Evolutionary conservation across 495 filamentous ascomycete species (phyloP), one percentile per base, ranked within the genome.

Genomic region (Neurospora sp.): DNA sequence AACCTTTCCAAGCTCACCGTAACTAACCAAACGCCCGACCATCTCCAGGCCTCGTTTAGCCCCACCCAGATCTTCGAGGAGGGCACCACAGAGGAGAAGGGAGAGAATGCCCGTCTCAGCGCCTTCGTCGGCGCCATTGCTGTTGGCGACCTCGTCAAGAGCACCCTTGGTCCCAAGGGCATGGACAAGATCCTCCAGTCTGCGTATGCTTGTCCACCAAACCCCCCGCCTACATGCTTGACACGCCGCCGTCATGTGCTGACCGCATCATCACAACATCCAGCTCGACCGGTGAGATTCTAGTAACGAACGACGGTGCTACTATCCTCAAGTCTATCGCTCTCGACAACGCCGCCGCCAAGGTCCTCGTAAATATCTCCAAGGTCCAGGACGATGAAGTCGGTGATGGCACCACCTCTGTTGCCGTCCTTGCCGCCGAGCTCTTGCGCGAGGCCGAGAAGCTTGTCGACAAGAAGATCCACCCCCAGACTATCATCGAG

Each of bases 111-210:
- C 75, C 93, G 96, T 88, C 90, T 99, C 74, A 93, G 93, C 1
- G 94, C 94, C 70, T 99, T 98, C 76, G 95, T 98, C 68, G 95
- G 95, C 79, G 96, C 96, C 77, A 98, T 99, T 79, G 96, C 96
- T 39, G 95, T 99, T 46, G 96, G 96, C 61, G 96, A 98, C 80
- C 81, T 97, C 77, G 96, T 99, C 35, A 99, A 99, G 88, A 96
- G 92, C 80, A 99, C 96, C 10, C 85, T 99, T 16, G 96, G 96
- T 14, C 96, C 96, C 2, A 98, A 98, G 85, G 96, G 96, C 77
- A 98, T 98, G 96, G 96, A 99, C 85, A 98, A 99, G 87, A 99
- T 99, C 82, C 84, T 98, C 81, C 96, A 98, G 81, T 98, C 94
- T 84, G 96, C 94, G 92, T 97, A 88, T 53, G 89, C 86, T 74